Evolutionary conservation across 73 alveolate species (phyloP).

Genomic region (Symbiodinium pilosum): DNA sequence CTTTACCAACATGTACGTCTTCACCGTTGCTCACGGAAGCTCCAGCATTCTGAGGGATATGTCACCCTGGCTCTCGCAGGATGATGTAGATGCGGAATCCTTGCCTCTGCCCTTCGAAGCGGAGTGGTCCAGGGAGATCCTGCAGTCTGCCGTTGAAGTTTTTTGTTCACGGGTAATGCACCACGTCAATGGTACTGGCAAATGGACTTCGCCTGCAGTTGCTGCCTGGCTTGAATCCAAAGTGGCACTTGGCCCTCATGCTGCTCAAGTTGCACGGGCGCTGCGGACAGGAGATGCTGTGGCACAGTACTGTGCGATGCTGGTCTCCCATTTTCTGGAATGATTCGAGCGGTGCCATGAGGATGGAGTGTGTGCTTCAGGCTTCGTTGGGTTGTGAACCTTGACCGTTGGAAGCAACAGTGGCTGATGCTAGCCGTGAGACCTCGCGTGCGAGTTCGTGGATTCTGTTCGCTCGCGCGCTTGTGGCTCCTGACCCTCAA

Average conservation of each 20-base stretch:
- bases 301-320: conserved; percentile 6
- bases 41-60: not conserved
- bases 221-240: conserved; percentile 73
- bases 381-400: too few relatives aligned
- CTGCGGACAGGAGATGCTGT: conserved; percentile 31
- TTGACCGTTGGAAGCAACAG: too few relatives aligned
- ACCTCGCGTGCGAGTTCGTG: too few relatives aligned
- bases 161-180: conserved; percentile 35
- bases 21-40: conserved; percentile 4
- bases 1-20: conserved; percentile 61
- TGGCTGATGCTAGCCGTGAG: too few relatives aligned
- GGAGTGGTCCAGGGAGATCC: conserved; percentile 24
- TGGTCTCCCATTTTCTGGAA: conserved; percentile 5
- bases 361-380: too few relatives aligned
- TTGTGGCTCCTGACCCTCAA: too few relatives aligned
- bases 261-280: conserved; percentile 40
- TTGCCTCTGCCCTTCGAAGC: conserved; percentile 70
- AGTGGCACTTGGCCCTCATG: conserved; percentile 51
- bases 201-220: conserved; percentile 24
- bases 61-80: not conserved
- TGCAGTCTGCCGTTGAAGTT: conserved; percentile 10
- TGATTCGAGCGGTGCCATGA: too few relatives aligned
- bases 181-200: not conserved
- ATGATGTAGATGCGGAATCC: not conserved
- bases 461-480: too few relatives aligned